Evolutionary conservation across 2,329 filamentous ascomycete species (phyloP).

Genomic region (Cryphonectria japonica): DNA sequence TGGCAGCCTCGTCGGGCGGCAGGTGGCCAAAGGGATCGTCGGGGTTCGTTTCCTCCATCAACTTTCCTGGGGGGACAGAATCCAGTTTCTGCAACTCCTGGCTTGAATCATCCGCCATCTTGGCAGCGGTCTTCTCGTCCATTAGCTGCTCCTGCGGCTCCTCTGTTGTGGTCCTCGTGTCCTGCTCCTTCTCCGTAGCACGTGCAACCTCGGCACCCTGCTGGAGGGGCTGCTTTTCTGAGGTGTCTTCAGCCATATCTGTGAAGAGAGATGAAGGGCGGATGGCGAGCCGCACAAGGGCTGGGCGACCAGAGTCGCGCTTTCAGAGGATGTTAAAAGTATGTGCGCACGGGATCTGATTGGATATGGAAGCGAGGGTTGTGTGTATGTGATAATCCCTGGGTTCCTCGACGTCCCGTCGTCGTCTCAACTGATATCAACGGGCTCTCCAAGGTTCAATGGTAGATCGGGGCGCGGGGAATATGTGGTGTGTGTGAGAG

Average conservation of each 20-base stretch:
- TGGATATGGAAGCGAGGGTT: background rate
- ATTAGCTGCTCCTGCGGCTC: background rate
- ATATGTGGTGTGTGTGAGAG: background rate
- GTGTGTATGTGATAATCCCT: background rate
- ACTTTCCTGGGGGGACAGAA: slow-evolving; percentile 42
- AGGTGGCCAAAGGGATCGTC: slow-evolving; percentile 65
- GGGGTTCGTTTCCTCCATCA: slow-evolving; percentile 44
- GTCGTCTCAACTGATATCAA: background rate
- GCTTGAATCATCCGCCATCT: slow-evolving; percentile 6
- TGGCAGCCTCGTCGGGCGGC: slow-evolving; percentile 64
- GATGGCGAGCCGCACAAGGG: background rate
- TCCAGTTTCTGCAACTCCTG: slow-evolving; percentile 46
- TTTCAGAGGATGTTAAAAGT: background rate
- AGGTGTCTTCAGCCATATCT: slow-evolving; percentile 22
- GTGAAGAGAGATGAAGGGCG: background rate
- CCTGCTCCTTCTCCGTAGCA: background rate
- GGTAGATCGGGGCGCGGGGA: too few species aligned
- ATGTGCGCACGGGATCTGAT: background rate
- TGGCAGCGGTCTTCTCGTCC: slow-evolving; percentile 11
- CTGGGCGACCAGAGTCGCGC: background rate
- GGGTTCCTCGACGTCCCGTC: background rate
- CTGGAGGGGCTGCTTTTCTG: slow-evolving; percentile 5
- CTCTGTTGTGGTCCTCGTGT: background rate
- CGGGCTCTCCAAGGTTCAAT: background rate
- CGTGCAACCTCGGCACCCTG: background rate